Evolutionary conservation across 345 rosid species (phyloP).

Genomic region (Salix udensis): DNA sequence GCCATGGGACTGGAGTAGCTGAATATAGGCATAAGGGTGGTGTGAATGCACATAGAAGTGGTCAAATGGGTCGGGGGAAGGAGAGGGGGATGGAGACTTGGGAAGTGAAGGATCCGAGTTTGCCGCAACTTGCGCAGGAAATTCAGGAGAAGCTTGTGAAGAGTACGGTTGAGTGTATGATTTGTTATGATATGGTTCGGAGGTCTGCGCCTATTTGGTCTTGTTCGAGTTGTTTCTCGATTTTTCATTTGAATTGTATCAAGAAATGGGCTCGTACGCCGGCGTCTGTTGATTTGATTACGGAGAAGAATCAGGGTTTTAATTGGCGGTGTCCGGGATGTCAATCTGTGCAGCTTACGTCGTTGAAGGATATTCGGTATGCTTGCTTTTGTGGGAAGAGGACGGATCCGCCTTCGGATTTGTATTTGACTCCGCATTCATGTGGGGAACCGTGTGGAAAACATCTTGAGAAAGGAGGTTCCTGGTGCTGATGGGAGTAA

Average conservation of each 20-base stretch:
- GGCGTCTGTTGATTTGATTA: constrained; percentile 69
- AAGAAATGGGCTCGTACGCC: constrained; percentile 97
- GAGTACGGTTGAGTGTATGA: constrained; percentile 87
- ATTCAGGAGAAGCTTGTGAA: constrained; percentile 77
- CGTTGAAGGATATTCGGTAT: constrained; percentile 71
- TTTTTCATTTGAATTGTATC: constrained; percentile 86
- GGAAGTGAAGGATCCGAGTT: constrained; percentile 47
- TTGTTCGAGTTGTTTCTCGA: constrained; percentile 88
- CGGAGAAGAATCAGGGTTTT: constrained; percentile 79
- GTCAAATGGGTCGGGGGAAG: constrained; percentile 35
- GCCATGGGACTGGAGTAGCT: constrained; percentile 12
- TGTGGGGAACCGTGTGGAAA: constrained; percentile 98
- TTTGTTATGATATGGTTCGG: constrained; percentile 85
- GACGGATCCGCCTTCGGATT: constrained; percentile 79
- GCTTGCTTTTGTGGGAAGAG: constrained; percentile 85
- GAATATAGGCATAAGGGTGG: constrained; percentile 35
- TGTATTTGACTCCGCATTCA: constrained; percentile 92
- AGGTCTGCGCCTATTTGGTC: constrained; percentile 84
- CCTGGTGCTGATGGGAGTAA: constrained; percentile 28
- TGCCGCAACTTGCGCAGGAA: constrained; percentile 91
- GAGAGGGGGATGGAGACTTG: constrained; percentile 28
- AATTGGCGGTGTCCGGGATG: constrained; percentile 99
- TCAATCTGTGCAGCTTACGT: constrained; percentile 74
- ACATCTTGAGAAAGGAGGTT: constrained; percentile 63
- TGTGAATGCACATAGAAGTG: constrained; percentile 27